Evolutionary conservation across 495 filamentous ascomycete species (phyloP), one percentile per base, ranked within the genome.

Genomic region (Penicillium canariense): DNA sequence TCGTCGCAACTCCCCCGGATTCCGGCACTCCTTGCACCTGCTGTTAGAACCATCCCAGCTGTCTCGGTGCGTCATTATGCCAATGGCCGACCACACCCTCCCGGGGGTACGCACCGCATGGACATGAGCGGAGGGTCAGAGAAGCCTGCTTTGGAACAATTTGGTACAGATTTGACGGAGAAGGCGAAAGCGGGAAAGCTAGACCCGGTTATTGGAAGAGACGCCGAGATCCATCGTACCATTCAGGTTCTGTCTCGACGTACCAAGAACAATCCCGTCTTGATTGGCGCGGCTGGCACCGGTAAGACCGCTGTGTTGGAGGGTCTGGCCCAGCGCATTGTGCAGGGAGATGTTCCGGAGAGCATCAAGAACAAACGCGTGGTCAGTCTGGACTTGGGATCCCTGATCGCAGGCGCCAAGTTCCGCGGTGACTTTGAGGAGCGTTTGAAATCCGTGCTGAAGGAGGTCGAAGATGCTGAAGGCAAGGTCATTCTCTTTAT

Each of bases 381-480:
- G 11, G 81, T 97, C 49, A 77, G 86, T 10, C 69, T 97, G 48
- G 94, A 98, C 60, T 76, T 98, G 0, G 94, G 94, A 2, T 88
- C 87, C 22, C 77, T 98, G 14, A 97, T 98, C 63, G 95, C 94
- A 12, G 94, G 94, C 34, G 91, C 94, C 10, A 97, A 96, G 65
- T 98, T 92, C 56, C 77, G 94, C 45, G 94, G 94, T 46, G 94
- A 98, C 60, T 97, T 98, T 52, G 94, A 98, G 67, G 94, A 98
- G 65, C 82, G 94, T 28, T 66, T 97, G 39, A 98, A 98, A 69
- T 81, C 83, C 47, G 90, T 97, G 10, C 68, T 98, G 53, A 92
- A 87, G 62, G 94, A 97, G 66, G 91, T 96, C 5, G 83, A 93
- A 62, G 85, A 95, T 48, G 88, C 94, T 2, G 78, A 96, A 30